A percentile compares a stretch with the other conserved stretches of the same genome.
Evolutionary conservation across 2,329 filamentous ascomycete species (phyloP).

Genomic region (Blumeria graminis): DNA sequence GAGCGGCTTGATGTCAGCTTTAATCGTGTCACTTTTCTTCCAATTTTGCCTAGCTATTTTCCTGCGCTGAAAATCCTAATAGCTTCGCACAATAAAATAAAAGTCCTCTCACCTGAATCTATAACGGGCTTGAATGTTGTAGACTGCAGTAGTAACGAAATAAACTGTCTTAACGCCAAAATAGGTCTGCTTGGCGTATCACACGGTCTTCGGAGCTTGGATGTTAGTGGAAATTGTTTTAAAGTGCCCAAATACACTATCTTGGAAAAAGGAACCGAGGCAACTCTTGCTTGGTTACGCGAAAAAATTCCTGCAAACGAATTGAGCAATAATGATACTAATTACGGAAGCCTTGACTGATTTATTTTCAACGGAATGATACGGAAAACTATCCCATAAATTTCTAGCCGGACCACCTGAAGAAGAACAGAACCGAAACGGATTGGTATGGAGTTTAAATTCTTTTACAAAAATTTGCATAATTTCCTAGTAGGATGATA

Average conservation of each 20-base stretch:
- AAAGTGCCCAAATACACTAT: slow-evolving; percentile 67
- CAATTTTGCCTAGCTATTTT: slow-evolving; percentile 39
- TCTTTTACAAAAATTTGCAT: too few species aligned
- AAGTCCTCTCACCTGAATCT: slow-evolving; percentile 45
- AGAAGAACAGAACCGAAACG: too few species aligned
- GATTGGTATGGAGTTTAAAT: too few species aligned
- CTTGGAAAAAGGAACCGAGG: slow-evolving; percentile 68
- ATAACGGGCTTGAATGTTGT: slow-evolving; percentile 53
- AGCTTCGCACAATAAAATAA: slow-evolving; percentile 56
- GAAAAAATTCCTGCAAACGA: slow-evolving; percentile 41
- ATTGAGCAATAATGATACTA: slow-evolving; percentile 4
- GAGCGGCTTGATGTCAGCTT: slow-evolving; percentile 58
- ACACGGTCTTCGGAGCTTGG: slow-evolving; percentile 36
- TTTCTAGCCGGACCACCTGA: too few species aligned
- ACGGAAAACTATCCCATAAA: too few species aligned
- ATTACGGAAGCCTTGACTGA: background rate
- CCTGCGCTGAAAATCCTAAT: slow-evolving; percentile 47
- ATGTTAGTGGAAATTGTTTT: slow-evolving; percentile 70
- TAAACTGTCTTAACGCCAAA: slow-evolving; percentile 55
- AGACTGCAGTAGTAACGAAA: slow-evolving; percentile 67
- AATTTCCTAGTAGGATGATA: too few species aligned
- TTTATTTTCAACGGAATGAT: too few species aligned
- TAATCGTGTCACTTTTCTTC: slow-evolving; percentile 55
- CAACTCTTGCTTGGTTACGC: slow-evolving; percentile 56
- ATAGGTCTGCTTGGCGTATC: slow-evolving; percentile 50